A percentile compares a stretch with the other conserved stretches of the same genome.
Conservation (phyloP, 192 early-diverging fungal genomes). For the Piromyces finnis region DNA sequence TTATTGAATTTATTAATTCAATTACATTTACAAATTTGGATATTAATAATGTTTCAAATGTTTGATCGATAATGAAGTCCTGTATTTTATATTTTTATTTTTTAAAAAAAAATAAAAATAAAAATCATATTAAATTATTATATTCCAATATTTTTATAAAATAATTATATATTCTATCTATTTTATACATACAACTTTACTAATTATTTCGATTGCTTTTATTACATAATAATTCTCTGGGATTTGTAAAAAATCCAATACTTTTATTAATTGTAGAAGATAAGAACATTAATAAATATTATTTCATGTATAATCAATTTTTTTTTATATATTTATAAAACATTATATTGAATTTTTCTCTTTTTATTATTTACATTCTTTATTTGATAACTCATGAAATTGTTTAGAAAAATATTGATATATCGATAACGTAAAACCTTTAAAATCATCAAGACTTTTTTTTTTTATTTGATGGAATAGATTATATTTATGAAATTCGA, state of each 20-base stretch:
- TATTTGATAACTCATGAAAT: not conserved
- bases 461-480: too few relatives aligned
- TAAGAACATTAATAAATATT: too few relatives aligned
- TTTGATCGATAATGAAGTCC: not conserved
- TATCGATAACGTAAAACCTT: not conserved
- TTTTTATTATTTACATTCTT: not conserved
- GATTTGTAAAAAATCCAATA: not conserved
- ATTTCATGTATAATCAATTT: too few relatives aligned
- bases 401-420: not conserved
- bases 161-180: too few relatives aligned
- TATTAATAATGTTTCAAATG: not conserved
- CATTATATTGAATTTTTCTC: too few relatives aligned
- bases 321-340: too few relatives aligned
- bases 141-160: too few relatives aligned
- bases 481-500: too few relatives aligned
- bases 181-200: not conserved
- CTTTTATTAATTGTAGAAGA: not conserved
- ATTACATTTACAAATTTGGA: not conserved
- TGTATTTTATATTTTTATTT: not conserved
- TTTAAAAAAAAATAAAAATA: too few relatives aligned
- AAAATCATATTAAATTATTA: too few relatives aligned
- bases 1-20: not conserved
- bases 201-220: not conserved
- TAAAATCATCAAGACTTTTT: not conserved
- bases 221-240: not conserved